A percentile compares a stretch with the other conserved stretches of the same genome.
phyloP scores from a whole-genome alignment of 805 yeast species.

The Candida maris region DNA sequence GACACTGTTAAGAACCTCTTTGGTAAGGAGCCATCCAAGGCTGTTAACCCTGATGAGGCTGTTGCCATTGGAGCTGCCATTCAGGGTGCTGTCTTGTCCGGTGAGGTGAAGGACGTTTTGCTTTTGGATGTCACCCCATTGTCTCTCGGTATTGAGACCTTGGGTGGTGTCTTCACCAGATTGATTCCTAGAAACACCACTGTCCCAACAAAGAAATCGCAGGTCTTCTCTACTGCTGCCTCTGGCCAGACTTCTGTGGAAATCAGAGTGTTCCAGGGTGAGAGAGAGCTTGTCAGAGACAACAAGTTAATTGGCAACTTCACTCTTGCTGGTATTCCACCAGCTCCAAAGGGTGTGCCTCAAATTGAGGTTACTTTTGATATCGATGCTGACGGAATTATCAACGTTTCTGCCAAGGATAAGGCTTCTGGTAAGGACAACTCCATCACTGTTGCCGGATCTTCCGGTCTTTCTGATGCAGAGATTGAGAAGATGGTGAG shows the following conservation, averaged over 20 bases:
- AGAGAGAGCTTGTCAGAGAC: conserved; percentile 96
- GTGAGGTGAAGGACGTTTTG: conserved; percentile 75
- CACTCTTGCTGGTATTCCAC: conserved; percentile 91
- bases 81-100: conserved; percentile 83
- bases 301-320: conserved; percentile 97
- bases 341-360: conserved; percentile 93
- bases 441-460: conserved; percentile 69
- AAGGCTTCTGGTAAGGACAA: conserved; percentile 75
- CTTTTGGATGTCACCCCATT: conserved; percentile 81
- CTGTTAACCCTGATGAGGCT: conserved; percentile 90
- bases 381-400: conserved; percentile 92
- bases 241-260: conserved; percentile 96
- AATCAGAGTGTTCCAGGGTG: conserved; percentile 99
- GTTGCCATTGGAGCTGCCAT: conserved; percentile 89
- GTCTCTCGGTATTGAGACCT: conserved; percentile 93
- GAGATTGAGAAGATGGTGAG: conserved; percentile 61
- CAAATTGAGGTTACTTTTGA: conserved; percentile 94
- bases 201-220: conserved; percentile 94
- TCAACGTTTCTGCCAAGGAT: conserved; percentile 79
- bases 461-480: conserved; percentile 63
- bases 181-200: conserved; percentile 91
- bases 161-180: conserved; percentile 96
- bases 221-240: conserved; percentile 93
- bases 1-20: conserved; percentile 57
- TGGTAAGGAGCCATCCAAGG: conserved; percentile 61